These are phyloP conservation scores for Astrothelium subdiscretum DNA, from an alignment of 495 filamentous ascomycete genomes.

Conservation along the genomic window DNA sequence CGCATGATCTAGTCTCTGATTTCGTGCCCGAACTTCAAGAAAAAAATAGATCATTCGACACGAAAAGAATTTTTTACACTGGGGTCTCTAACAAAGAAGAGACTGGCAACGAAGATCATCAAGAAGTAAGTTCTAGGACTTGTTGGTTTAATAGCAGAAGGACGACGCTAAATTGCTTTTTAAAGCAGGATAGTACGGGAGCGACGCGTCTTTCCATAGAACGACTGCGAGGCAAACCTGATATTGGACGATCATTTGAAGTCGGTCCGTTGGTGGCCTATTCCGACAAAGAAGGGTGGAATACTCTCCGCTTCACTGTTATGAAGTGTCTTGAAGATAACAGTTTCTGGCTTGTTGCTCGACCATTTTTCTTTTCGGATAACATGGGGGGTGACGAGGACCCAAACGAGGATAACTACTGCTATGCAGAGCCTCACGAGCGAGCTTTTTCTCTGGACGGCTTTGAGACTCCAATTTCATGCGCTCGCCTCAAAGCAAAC, in stretches of 20 bases:
- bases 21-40: background rate
- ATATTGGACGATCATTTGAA: background rate
- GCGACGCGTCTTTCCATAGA: background rate
- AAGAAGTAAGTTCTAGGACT: background rate
- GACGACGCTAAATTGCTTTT: background rate
- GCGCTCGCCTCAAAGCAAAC: background rate
- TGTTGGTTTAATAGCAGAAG: background rate
- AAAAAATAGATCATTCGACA: background rate
- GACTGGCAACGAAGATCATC: background rate
- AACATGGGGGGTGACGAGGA: background rate
- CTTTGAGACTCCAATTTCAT: background rate
- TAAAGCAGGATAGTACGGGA: background rate
- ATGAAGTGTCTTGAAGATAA: background rate
- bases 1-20: background rate
- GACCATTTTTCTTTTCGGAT: background rate
- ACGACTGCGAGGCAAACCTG: background rate
- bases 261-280: background rate
- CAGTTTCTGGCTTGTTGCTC: background rate
- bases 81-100: background rate
- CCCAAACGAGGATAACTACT: background rate
- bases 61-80: background rate
- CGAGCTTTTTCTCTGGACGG: background rate
- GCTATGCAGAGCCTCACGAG: background rate
- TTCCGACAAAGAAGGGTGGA: background rate
- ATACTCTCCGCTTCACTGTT: background rate